Base-by-base conservation (phyloP, 2,329 filamentous ascomycete genomes). In the Hirsutella rhossiliensis region DNA sequence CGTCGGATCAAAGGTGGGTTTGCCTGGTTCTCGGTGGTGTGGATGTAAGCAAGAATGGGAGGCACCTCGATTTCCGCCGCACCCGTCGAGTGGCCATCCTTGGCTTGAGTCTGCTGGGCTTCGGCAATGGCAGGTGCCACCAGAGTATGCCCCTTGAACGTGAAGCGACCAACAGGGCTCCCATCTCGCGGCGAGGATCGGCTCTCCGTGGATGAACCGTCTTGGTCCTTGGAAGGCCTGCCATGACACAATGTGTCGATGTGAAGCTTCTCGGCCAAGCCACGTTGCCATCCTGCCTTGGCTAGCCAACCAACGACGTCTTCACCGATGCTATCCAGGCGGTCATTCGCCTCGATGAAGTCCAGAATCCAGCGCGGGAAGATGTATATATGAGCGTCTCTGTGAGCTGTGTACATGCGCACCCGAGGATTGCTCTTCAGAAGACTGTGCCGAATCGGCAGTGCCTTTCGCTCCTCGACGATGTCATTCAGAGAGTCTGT, bases 251-350 rank as follows among this genome's bases (percentile, higher is more conserved):
- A 75, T 38, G 82, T 71, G 41, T 76, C 68, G 43, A 95, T 66
- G 1, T 80, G 76, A 8, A 97, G 72, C 62, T 94, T 96, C 42
- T 84, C 78, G 1, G 76, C 78, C 3, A 96, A 69, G 0, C 87
- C 85, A 3, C 76, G 71, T 62, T 97, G 89, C 92, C 92, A 98
- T 44, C 81, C 80, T 1, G 90, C 80, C 61, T 97, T 97, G 30
- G 89, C 87, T 88, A 89, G 95, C 84, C 87, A 95, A 7, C 89
- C 88, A 15, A 97, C 71, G 6, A 96, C 79, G 56, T 97, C 90
- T 61, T 97, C 90, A 29, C 84, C 85, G 40, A 98, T 80, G 45
- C 82, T 94, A 54, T 95, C 86, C 49, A 98, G 78, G 11, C 76
- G 80, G 28, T 89, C 82, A 55, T 96, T 94, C 48, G 75, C 71